A percentile compares a stretch with the other conserved stretches of the same genome.
phyloP scores from a whole-genome alignment of 1,139 yeast genomes.

The Yamadazyma triangularis region DNA sequence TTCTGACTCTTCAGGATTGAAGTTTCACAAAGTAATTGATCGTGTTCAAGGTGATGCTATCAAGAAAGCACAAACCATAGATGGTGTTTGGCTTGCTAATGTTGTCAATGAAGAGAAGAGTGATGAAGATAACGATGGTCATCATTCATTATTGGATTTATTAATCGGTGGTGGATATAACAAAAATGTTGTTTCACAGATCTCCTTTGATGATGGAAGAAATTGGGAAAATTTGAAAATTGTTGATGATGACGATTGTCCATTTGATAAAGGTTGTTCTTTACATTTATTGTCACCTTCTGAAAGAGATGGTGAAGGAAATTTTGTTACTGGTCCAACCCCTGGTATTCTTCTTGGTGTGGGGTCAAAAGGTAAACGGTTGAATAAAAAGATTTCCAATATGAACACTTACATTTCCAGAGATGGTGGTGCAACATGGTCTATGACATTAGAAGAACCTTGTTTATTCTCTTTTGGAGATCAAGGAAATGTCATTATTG shows the following conservation, averaged over 20 bases:
- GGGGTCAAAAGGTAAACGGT: constrained; percentile 47
- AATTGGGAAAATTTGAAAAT: constrained; percentile 54
- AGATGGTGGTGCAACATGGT: constrained; percentile 79
- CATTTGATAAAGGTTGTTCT: constrained; percentile 45
- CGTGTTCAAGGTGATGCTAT: constrained; percentile 41
- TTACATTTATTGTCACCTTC: constrained; percentile 51
- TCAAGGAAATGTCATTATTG: constrained; percentile 70
- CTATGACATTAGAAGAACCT: constrained; percentile 49
- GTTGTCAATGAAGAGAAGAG: constrained; percentile 21
- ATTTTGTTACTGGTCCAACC: constrained; percentile 57
- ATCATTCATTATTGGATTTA: constrained; percentile 22
- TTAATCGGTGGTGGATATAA: constrained; percentile 21
- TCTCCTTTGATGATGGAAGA: constrained; percentile 62
- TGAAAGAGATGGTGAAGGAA: constrained; percentile 53
- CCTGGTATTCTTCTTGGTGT: constrained; percentile 68
- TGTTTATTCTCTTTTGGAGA: constrained; percentile 68
- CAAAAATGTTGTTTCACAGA: constrained; percentile 20
- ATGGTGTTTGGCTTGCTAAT: constrained; percentile 69
- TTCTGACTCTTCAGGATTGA: constrained; percentile 63
- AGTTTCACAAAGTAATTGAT: constrained; percentile 45
- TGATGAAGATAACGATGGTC: constrained; percentile 9
- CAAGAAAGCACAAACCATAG: constrained; percentile 55
- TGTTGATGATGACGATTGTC: constrained; percentile 43
- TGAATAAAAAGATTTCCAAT: constrained; percentile 18
- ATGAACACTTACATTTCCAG: constrained; percentile 60